A percentile compares a stretch with the other conserved stretches of the same genome.
Evolutionary conservation across 2,329 filamentous ascomycete species (phyloP).

Genomic region (Clonostachys rhizophaga): DNA sequence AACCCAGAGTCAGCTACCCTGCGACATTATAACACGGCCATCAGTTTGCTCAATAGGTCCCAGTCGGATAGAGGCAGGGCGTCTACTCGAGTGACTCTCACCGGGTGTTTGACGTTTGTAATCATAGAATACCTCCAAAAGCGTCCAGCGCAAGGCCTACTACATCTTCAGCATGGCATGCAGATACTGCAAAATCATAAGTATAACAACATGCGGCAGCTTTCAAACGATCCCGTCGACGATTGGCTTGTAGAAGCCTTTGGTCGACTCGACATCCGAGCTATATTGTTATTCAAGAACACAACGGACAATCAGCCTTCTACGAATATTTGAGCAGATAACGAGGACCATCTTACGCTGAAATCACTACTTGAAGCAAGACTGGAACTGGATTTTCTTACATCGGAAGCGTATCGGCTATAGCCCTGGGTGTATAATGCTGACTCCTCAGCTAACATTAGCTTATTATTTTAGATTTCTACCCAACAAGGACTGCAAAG

Average conservation of each 20-base stretch:
- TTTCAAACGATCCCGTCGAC: not conserved
- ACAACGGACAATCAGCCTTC: not conserved
- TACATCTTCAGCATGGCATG: conserved; percentile 23
- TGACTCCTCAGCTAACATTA: too few species aligned
- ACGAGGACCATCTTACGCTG: too few species aligned
- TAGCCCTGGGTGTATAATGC: not conserved
- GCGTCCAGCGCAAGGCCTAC: conserved; percentile 13
- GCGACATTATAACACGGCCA: conserved; percentile 32
- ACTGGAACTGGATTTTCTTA: not conserved
- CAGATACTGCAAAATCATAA: conserved; percentile 10
- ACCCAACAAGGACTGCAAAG: not conserved
- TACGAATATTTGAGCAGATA: not conserved
- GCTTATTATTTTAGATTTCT: too few species aligned
- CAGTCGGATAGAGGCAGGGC: conserved; percentile 3
- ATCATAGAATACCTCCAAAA: conserved; percentile 30
- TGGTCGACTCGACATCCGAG: conserved; percentile 1
- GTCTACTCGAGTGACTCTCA: conserved; percentile 18
- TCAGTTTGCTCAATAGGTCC: conserved; percentile 21
- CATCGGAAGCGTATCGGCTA: not conserved
- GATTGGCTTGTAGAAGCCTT: conserved; percentile 1
- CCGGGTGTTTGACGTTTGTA: conserved; percentile 30
- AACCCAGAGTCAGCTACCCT: conserved; percentile 10
- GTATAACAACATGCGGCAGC: not conserved
- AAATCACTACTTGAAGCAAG: not conserved
- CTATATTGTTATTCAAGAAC: not conserved